Evolutionary conservation across 2,329 filamentous ascomycete species (phyloP), one percentile per base, ranked within the genome.

Genomic region (Chaetomium sp.): DNA sequence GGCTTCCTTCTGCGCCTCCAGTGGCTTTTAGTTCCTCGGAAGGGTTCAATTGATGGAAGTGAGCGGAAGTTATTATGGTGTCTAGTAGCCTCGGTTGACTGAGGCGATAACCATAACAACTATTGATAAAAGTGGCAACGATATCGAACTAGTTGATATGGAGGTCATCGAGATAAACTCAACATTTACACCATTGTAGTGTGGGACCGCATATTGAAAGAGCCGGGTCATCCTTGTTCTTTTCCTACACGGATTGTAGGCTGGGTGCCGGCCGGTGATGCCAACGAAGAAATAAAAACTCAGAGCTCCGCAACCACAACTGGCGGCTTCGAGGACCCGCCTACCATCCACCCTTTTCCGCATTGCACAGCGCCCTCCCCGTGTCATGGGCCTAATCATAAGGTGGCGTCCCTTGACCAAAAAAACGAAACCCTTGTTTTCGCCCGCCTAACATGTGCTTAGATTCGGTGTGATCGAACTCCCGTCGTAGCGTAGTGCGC

Each of bases 361-460:
- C 54, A 27, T 63, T 64, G 60, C 53, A 54, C 31, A 45, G 35
- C 56, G 54, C 42, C 13, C 59, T 59, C 49, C 65, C 42, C 12
- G 31, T 31, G 45, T 57, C 60, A 55, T n/a, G 60, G 55, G 56
- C 62, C 60, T 60, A 60, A 45, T 54, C 50, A 42, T 42, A n/a
- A n/a, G 13, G 50, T 57, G 55, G 45, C 61, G 27, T 64, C 33
- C 57, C 58, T 45, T 60, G 60, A 59, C 67, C 49, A 55, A 63
- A 55, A 65, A 58, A 63, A 55, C n/a, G 61, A 58, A 42, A 55
- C 31, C 27, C 16, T 57, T 56, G 50, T 47, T 13, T 63, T 58
- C 45, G 63, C 62, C 60, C 53, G 56, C 53, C 62, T 47, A 60
- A 58, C 58, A 38, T 51, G 51, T 60, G 63, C 59, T 54, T 54